Percentiles rank a stretch among this genome's conserved stretches.
phyloP scores from a whole-genome alignment of 371 early-diverging fungal genomes.

The Lichtheimia corymbifera region DNA sequence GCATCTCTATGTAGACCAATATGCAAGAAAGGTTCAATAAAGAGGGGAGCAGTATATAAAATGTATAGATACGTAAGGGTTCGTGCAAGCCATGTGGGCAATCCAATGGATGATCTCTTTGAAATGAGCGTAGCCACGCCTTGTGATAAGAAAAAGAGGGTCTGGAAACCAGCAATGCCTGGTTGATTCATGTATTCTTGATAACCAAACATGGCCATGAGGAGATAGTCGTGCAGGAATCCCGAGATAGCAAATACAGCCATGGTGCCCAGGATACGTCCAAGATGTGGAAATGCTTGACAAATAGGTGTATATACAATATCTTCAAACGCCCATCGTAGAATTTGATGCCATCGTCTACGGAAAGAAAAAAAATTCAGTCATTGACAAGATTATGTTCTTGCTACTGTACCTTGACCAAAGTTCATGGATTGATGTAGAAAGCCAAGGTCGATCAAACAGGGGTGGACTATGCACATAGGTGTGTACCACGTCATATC shows the following conservation, averaged over 20 bases:
- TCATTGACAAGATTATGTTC: background rate
- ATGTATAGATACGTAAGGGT: constrained; percentile 27
- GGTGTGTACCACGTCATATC: constrained; percentile 2
- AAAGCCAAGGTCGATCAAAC: constrained; percentile 33
- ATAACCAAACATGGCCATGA: constrained; percentile 29
- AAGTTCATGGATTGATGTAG: constrained; percentile 28
- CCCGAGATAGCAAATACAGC: constrained; percentile 37
- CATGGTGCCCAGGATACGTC: constrained; percentile 24
- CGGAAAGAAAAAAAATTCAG: constrained; percentile 22
- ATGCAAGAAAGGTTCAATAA: constrained; percentile 34
- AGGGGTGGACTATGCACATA: constrained; percentile 27
- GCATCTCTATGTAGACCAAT: constrained; percentile 27
- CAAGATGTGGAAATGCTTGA: constrained; percentile 14
- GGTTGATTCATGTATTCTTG: constrained; percentile 10
- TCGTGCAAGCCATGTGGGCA: constrained; percentile 19
- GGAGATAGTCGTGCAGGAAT: constrained; percentile 41
- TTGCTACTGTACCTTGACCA: constrained; percentile 19
- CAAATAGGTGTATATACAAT: constrained; percentile 28
- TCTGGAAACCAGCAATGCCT: constrained; percentile 30
- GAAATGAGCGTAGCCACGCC: constrained; percentile 15
- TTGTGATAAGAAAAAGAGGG: constrained; percentile 35
- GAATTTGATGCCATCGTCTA: constrained; percentile 40
- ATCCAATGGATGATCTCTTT: background rate
- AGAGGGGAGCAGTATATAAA: constrained; percentile 31
- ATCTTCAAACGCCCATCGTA: constrained; percentile 30